Evolutionary conservation across 2,329 filamentous ascomycete species (phyloP).

Genomic region (Talaromyces albobiverticillius): DNA sequence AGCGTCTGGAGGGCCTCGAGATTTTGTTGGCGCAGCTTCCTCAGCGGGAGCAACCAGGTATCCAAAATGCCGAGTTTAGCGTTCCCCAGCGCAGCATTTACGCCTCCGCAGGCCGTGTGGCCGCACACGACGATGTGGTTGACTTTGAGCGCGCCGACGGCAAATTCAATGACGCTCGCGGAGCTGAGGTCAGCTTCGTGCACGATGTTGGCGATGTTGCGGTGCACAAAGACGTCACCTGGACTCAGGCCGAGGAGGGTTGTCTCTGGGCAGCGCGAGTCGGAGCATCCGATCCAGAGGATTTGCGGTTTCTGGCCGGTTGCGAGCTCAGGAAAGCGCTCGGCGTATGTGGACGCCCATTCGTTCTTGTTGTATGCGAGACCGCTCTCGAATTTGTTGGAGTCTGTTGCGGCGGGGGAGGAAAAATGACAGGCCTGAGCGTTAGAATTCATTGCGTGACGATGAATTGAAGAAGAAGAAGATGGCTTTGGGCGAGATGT

Average conservation of each 20-base stretch:
- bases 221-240: conserved; percentile 83
- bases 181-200: conserved; percentile 72
- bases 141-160: conserved; percentile 68
- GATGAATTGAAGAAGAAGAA: background rate
- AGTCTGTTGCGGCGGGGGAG: background rate
- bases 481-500: background rate
- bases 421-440: background rate
- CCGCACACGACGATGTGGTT: conserved; percentile 62
- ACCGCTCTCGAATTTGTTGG: conserved; percentile 61
- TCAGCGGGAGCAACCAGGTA: conserved; percentile 59
- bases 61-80: conserved; percentile 59
- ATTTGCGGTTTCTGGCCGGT: conserved; percentile 62
- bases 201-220: conserved; percentile 86
- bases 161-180: conserved; percentile 73
- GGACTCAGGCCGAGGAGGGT: conserved; percentile 74
- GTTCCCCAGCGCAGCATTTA: conserved; percentile 54
- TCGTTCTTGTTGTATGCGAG: conserved; percentile 63
- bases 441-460: too few relatives aligned
- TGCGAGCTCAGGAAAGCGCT: conserved; percentile 67
- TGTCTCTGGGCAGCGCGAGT: conserved; percentile 80
- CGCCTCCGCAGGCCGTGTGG: conserved; percentile 60
- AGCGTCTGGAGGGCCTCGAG: conserved; percentile 49
- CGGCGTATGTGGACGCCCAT: conserved; percentile 69
- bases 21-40: conserved; percentile 55
- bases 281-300: conserved; percentile 83